Evolutionary conservation across 768 basidiomycete species (phyloP).

Genomic region (Amanita jacksonii): DNA sequence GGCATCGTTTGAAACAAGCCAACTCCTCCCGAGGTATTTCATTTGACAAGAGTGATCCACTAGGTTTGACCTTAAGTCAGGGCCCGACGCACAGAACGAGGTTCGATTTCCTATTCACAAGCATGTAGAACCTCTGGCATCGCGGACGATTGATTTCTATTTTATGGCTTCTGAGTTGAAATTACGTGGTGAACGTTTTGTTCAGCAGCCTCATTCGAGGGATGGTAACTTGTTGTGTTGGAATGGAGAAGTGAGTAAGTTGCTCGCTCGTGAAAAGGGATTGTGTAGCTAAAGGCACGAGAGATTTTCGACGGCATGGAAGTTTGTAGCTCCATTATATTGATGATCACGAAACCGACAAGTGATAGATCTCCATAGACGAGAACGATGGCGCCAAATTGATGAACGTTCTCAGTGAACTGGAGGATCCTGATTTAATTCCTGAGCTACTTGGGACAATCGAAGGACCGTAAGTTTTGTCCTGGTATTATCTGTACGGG

Average conservation of each 20-base stretch:
- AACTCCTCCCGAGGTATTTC: slow-evolving; percentile 52
- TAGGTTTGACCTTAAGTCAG: slow-evolving; percentile 23
- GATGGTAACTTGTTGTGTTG: slow-evolving; percentile 63
- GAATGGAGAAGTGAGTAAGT: slow-evolving; percentile 65
- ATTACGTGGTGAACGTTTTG: slow-evolving; percentile 47
- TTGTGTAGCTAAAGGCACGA: background rate
- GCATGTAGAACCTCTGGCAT: background rate
- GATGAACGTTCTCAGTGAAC: slow-evolving; percentile 24
- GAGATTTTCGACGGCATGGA: slow-evolving; percentile 74
- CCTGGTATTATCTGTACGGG: background rate
- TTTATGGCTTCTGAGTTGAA: slow-evolving; percentile 60
- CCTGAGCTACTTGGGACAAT: slow-evolving; percentile 43
- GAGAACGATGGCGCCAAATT: slow-evolving; percentile 70
- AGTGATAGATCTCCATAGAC: slow-evolving; percentile 37
- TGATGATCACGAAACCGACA: background rate
- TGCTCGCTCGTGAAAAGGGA: background rate
- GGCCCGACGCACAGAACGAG: slow-evolving; percentile 52
- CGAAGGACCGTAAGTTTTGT: slow-evolving; percentile 69
- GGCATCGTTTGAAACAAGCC: slow-evolving; percentile 29
- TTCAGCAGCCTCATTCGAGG: slow-evolving; percentile 61
- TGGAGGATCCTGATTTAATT: slow-evolving; percentile 32
- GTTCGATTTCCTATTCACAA: background rate
- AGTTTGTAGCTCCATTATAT: slow-evolving; percentile 26
- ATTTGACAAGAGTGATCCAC: background rate
- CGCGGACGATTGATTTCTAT: slow-evolving; percentile 28